Conservation (phyloP, 2,329 filamentous ascomycete genomes). For the Venturia pyrina region DNA sequence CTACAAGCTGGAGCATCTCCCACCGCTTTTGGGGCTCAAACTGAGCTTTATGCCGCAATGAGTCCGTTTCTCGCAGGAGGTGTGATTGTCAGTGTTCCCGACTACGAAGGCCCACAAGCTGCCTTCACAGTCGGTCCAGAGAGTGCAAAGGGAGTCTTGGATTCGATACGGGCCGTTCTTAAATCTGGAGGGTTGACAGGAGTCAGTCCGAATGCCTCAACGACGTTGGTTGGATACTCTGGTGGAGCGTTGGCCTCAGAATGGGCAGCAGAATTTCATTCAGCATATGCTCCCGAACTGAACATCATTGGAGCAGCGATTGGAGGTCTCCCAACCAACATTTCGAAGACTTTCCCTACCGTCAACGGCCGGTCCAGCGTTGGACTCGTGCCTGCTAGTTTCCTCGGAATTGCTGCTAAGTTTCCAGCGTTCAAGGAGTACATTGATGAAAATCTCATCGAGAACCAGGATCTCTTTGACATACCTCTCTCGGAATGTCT, state of each 20-base stretch:
- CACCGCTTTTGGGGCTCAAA: not conserved
- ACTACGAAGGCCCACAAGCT: constrained; percentile 20
- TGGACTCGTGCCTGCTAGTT: not conserved
- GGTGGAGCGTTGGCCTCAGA: constrained; percentile 20
- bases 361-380: not conserved
- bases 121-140: constrained; percentile 18
- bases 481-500: not conserved
- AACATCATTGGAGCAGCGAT: constrained; percentile 21
- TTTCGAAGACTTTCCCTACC: constrained; percentile 12
- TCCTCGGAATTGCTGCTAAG: not conserved
- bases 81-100: constrained; percentile 19
- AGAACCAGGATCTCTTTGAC: not conserved
- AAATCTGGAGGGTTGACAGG: constrained; percentile 11
- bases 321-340: constrained; percentile 23
- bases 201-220: constrained; percentile 11
- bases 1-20: constrained; percentile 1
- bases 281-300: constrained; percentile 21
- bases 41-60: constrained; percentile 5
- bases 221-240: constrained; percentile 16
- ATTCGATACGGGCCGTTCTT: constrained; percentile 19
- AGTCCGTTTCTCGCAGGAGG: constrained; percentile 16
- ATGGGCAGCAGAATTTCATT: constrained; percentile 20
- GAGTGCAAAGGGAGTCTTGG: constrained; percentile 20
- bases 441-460: not conserved
- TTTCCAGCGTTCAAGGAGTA: not conserved